Percentiles rank a stretch among this genome's conserved stretches.
These are phyloP conservation scores for Prunus mume DNA, from an alignment of 306 rosid species.

Conservation along the genomic window DNA sequence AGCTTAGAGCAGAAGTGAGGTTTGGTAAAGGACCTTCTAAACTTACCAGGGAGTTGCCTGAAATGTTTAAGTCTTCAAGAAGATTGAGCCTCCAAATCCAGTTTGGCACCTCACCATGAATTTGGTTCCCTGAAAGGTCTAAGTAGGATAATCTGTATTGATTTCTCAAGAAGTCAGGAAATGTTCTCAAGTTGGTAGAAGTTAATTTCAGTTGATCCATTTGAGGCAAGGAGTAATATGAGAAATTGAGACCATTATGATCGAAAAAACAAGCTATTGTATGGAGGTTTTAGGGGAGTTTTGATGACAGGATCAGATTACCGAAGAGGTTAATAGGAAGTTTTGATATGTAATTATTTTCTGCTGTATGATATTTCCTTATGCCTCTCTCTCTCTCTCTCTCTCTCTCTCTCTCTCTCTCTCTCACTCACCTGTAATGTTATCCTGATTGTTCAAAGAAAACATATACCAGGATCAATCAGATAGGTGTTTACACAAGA, in stretches of 20 bases:
- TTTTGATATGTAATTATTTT: not conserved
- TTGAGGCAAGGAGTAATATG: not conserved
- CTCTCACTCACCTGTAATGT: constrained; percentile 6
- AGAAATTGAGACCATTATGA: not conserved
- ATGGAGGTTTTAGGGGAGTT: not conserved
- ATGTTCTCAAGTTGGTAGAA: not conserved
- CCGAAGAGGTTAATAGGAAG: not conserved
- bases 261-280: not conserved
- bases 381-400: not conserved
- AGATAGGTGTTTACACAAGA: not conserved
- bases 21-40: not conserved
- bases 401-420: too few relatives aligned
- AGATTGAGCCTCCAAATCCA: not conserved
- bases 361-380: not conserved
- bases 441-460: not conserved
- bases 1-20: not conserved
- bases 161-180: not conserved
- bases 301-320: not conserved
- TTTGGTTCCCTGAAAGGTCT: not conserved
- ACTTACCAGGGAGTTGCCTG: not conserved
- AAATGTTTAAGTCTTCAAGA: not conserved
- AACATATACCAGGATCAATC: constrained; percentile 4
- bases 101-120: not conserved
- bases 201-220: accelerated
- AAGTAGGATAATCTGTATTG: not conserved